Evolutionary conservation across 257 asterid species (phyloP).

Genomic region (Paulownia fortunei): DNA sequence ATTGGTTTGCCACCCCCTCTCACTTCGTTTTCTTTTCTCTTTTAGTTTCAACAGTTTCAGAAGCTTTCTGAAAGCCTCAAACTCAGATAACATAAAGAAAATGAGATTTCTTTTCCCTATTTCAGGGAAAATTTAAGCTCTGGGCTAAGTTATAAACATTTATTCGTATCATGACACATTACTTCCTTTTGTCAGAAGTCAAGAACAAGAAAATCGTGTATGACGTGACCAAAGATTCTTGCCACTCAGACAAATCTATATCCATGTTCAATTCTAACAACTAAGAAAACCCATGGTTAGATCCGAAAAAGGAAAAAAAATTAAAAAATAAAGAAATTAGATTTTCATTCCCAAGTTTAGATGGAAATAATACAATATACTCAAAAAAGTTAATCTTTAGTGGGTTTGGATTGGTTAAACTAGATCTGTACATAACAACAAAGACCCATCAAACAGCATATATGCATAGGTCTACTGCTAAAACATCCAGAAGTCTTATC

Average conservation of each 20-base stretch:
- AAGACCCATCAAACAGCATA: background rate
- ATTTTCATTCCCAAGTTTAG: background rate
- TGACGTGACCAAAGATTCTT: constrained; percentile 85
- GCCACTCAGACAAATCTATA: constrained; percentile 40
- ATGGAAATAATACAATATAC: background rate
- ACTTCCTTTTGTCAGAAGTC: constrained; percentile 48
- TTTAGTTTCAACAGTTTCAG: constrained; percentile 46
- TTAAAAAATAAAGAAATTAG: background rate
- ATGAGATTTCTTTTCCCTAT: constrained; percentile 14
- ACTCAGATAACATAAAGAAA: constrained; percentile 32
- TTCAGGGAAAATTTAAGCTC: background rate
- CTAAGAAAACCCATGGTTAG: constrained; percentile 26
- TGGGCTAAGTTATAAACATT: background rate
- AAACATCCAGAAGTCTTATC: background rate
- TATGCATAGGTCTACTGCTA: background rate
- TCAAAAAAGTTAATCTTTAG: constrained; percentile 7
- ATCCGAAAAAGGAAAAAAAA: constrained; percentile 9
- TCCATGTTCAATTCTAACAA: constrained; percentile 34
- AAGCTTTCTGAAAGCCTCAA: constrained; percentile 44
- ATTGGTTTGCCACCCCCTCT: constrained; percentile 37
- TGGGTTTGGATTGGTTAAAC: background rate
- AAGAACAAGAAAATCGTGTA: constrained; percentile 65
- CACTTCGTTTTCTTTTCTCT: constrained; percentile 48
- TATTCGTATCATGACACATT: constrained; percentile 18
- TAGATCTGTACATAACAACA: constrained; percentile 8